Evolutionary conservation across 2,329 filamentous ascomycete genomes (phyloP), one percentile per base, ranked within the genome.

Genomic region (Colletotrichum sp.): DNA sequence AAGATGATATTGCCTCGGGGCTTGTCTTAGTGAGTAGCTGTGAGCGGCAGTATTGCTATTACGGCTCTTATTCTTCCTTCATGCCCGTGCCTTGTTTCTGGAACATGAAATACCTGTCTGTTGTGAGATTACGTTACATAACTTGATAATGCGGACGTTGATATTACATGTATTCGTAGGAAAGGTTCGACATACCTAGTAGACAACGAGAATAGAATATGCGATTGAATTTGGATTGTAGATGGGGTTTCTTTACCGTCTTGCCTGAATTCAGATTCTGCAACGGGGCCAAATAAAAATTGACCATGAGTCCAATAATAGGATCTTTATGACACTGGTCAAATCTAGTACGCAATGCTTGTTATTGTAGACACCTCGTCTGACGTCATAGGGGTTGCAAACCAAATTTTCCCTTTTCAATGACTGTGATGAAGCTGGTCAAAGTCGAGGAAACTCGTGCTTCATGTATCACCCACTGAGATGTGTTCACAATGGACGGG

Each of bases 251-350:
- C 11, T 51, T 21, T 21, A 3, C 11, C 4, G 13, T 21, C 12
- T 51, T 51, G 0, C 1, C 21, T 11, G 4, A 13, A 51, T 21
- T 12, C 18, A 3, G 11, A 1, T 2, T 51, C n/a, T 13, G 11
- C 6, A 13, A 51, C 2, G 11, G 0, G n/a, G 0, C 11, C 12
- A 6, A 51, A 8, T 5, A 21, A 13, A 2, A 21, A 1, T 51
- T 51, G 2, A 21, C 21, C 11, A n/a, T 51, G 1, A 51, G 6
- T 51, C 12, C 43, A 4, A 47, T 2, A 8, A 21, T 8, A 21
- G n/a, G 11, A 21, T 47, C n/a, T 9, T 47, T 7, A 21, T 21
- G n/a, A 21, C 5, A 47, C 3, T 6, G 5, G 12, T 21, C 6
- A 21, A 13, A 7, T 47, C 38, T 9, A 2, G n/a, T 12, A 47